Percentiles rank a stretch among this genome's conserved stretches.
Conservation (phyloP, 202 grass and related monocot genomes). For the Setaria italica region DNA sequence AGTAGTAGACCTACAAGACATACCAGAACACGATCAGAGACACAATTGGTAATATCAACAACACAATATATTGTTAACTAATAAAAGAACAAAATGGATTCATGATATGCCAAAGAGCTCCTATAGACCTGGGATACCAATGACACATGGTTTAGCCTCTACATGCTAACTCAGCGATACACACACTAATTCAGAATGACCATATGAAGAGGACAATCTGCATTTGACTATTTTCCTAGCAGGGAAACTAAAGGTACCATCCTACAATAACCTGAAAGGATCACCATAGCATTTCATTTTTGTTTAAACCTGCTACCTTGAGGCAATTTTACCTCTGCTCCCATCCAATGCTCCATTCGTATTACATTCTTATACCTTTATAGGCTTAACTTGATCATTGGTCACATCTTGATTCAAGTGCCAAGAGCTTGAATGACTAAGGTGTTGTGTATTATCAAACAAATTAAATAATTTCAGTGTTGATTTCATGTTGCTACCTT, state of each 20-base stretch:
- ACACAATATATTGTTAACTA: constrained; percentile 30
- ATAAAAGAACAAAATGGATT: background rate
- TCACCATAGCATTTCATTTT: too few species aligned
- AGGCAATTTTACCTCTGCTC: background rate
- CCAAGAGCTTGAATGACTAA: background rate
- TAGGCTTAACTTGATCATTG: background rate
- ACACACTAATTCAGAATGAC: constrained; percentile 18
- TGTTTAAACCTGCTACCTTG: too few species aligned
- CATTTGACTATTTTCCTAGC: constrained; percentile 16
- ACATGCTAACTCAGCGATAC: background rate
- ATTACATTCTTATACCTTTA: constrained; percentile 5
- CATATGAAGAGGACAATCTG: background rate
- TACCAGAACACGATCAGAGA: constrained; percentile 40
- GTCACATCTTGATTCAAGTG: constrained; percentile 11
- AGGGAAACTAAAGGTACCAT: background rate
- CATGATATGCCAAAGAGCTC: background rate
- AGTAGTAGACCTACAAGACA: constrained; percentile 85
- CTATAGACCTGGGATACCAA: background rate
- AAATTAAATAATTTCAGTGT: constrained; percentile 27
- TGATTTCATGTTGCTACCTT: constrained; percentile 62
- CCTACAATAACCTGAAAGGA: background rate
- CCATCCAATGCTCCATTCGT: background rate
- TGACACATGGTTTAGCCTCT: constrained; percentile 30
- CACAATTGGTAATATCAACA: constrained; percentile 28
- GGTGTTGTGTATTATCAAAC: background rate